A percentile compares a stretch with the other conserved stretches of the same genome.
These are phyloP conservation scores for Penicillium lagena DNA, from an alignment of 495 filamentous ascomycete species.

Conservation along the genomic window DNA sequence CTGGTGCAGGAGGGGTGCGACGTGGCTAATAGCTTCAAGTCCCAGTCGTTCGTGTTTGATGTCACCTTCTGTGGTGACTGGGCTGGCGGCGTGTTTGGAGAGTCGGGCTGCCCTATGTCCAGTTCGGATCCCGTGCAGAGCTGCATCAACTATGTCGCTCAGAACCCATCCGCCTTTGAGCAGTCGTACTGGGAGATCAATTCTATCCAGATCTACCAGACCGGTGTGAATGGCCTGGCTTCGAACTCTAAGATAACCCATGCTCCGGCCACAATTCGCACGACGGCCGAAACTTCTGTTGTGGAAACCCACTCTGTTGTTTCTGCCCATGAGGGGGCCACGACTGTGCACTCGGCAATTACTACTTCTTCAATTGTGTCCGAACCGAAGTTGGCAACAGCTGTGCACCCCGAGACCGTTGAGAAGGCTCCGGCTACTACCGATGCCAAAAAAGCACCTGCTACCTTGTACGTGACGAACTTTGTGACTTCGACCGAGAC, in stretches of 20 bases:
- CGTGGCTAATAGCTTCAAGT: conserved; percentile 57
- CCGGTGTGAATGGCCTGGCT: conserved; percentile 11
- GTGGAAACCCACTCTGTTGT: background rate
- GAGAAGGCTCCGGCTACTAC: background rate
- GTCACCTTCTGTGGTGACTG: conserved; percentile 86
- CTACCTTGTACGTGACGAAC: background rate
- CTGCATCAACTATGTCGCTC: conserved; percentile 61
- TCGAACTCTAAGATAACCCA: background rate
- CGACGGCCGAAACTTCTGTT: background rate
- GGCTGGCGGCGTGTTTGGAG: conserved; percentile 58
- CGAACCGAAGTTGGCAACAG: background rate
- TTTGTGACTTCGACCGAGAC: conserved; percentile 4
- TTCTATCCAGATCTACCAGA: conserved; percentile 57
- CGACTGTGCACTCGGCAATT: conserved; percentile 1
- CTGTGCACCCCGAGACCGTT: background rate
- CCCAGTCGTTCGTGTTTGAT: conserved; percentile 74
- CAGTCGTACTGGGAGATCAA: conserved; percentile 70
- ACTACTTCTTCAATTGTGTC: background rate
- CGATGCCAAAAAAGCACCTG: background rate
- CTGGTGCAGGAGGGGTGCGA: conserved; percentile 58
- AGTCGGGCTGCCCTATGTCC: conserved; percentile 32
- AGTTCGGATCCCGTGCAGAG: conserved; percentile 33
- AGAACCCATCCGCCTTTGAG: conserved; percentile 51
- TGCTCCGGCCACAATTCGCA: background rate
- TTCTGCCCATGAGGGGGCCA: background rate